Evolutionary conservation across 75 land plant genomes (phyloP).

Genomic region (Pinus albicaulis): DNA sequence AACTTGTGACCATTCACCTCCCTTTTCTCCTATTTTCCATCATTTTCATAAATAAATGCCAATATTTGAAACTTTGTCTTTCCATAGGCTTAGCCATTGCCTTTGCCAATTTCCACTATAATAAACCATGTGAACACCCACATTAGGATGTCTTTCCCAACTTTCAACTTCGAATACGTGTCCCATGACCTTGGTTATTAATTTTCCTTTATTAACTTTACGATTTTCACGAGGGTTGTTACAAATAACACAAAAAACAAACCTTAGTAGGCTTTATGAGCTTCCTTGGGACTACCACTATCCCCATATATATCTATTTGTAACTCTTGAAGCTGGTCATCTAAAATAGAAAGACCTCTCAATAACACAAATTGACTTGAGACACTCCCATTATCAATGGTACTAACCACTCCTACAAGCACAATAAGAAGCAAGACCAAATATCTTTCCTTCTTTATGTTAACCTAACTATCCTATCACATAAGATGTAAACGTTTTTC

Average conservation of each 20-base stretch:
- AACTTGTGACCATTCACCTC: no score
- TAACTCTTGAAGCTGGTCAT: slow-evolving; percentile 42
- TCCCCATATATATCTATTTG: slow-evolving; percentile 39
- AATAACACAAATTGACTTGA: slow-evolving; percentile 19
- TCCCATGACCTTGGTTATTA: no score
- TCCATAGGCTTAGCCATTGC: no score
- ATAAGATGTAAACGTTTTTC: slow-evolving; percentile 33
- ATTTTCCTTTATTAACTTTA: no score
- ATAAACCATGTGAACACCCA: no score
- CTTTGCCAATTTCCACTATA: no score
- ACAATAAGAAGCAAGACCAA: slow-evolving; percentile 23
- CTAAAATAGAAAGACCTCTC: slow-evolving; percentile 31
- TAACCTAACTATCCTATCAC: slow-evolving; percentile 34
- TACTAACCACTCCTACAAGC: slow-evolving; percentile 34
- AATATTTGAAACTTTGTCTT: no score
- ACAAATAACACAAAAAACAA: slow-evolving; percentile 28
- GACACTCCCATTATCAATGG: slow-evolving; percentile 35
- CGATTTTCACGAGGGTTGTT: no score
- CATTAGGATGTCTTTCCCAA: no score
- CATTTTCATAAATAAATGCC: no score
- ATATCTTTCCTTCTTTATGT: slow-evolving; percentile 20
- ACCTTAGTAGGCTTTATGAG: slow-evolving; percentile 29
- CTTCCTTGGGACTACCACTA: slow-evolving; percentile 27
- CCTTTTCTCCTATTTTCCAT: no score
- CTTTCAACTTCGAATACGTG: no score